Conservation (phyloP, 805 yeast genomes). For the Ogataea trehaloabstinens region DNA sequence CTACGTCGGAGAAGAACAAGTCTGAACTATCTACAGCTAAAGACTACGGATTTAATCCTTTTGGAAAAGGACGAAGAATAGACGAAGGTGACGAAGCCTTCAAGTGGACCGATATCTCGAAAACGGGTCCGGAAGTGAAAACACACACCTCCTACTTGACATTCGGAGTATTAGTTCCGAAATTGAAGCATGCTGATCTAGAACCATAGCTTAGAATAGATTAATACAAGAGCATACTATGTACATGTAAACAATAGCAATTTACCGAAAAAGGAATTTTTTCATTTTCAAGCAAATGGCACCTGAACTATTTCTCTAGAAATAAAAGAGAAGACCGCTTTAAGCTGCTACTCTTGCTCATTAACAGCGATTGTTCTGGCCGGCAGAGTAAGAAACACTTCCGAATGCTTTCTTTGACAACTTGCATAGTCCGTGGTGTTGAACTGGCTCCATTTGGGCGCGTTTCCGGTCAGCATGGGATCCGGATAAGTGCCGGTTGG, state of each 20-base stretch:
- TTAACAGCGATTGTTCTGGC: too few species aligned
- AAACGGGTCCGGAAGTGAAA: slow-evolving; percentile 80
- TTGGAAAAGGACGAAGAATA: slow-evolving; percentile 84
- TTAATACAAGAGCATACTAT: not conserved
- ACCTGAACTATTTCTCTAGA: too few species aligned
- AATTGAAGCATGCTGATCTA: not conserved
- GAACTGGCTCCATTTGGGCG: too few species aligned
- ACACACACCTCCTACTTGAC: slow-evolving; percentile 93
- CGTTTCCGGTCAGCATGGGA: too few species aligned
- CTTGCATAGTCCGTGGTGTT: too few species aligned
- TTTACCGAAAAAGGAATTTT: not conserved
- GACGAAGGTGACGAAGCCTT: slow-evolving; percentile 82
- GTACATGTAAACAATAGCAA: not conserved
- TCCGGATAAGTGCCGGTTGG: too few species aligned
- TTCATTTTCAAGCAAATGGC: too few species aligned
- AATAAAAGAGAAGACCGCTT: too few species aligned
- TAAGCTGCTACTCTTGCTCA: too few species aligned
- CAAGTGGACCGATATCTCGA: slow-evolving; percentile 83
- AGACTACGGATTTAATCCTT: slow-evolving; percentile 74
- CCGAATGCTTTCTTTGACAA: too few species aligned
- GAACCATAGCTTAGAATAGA: too few species aligned
- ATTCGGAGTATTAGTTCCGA: slow-evolving; percentile 62
- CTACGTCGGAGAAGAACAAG: slow-evolving; percentile 23
- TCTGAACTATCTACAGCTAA: slow-evolving; percentile 20
- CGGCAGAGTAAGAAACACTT: too few species aligned